phyloP scores from a whole-genome alignment of 108 stramenopile genomes.

The Schizochytrium sp. region DNA sequence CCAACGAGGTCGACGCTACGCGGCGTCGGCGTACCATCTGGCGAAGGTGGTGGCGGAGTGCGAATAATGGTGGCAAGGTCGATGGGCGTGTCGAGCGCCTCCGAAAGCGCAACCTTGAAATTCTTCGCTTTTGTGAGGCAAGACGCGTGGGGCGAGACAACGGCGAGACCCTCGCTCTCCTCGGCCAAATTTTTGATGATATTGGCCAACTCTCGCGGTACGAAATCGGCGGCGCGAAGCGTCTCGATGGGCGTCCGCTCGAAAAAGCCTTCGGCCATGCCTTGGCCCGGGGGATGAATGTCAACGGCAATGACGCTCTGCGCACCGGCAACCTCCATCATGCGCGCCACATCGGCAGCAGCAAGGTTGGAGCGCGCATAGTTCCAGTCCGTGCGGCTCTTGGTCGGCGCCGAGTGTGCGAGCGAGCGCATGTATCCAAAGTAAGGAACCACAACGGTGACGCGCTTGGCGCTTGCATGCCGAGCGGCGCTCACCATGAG shows the following conservation, averaged over 20 bases:
- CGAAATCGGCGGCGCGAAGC: background rate
- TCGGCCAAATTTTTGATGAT: too few relatives aligned
- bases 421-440: constrained; percentile 21
- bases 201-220: background rate
- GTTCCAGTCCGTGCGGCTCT: background rate
- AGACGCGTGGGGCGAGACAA: background rate
- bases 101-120: background rate
- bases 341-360: constrained; percentile 24
- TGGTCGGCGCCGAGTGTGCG: background rate
- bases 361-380: background rate
- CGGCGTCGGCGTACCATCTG: background rate
- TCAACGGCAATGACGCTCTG: constrained; percentile 28
- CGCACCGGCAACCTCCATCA: constrained; percentile 27
- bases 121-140: background rate
- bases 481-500: constrained; percentile 15
- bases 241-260: background rate
- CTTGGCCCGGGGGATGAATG: constrained; percentile 30
- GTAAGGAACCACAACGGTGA: constrained; percentile 40
- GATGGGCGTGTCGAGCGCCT: background rate
- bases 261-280: constrained; percentile 31
- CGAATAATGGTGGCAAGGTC: background rate
- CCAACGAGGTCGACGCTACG: constrained; percentile 15
- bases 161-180: background rate
- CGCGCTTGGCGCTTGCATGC: background rate
- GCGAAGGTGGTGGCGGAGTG: background rate